Percentiles rank a stretch among this genome's conserved stretches.
Evolutionary conservation across 495 filamentous ascomycete species (phyloP).

Genomic region (Choiromyces venosus): DNA sequence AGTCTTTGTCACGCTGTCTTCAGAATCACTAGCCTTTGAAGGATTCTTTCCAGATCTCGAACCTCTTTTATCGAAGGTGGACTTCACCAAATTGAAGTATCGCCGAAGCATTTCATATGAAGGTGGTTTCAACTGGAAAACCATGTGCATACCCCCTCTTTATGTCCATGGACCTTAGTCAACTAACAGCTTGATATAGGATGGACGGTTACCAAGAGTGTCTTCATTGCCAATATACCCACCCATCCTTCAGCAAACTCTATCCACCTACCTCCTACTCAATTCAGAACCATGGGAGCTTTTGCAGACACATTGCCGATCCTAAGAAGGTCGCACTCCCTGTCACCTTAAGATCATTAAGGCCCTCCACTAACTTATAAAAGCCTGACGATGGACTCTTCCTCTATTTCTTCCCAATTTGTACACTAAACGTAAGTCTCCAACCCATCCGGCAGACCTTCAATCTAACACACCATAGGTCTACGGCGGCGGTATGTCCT

Average conservation of each 20-base stretch:
- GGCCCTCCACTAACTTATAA: neutral
- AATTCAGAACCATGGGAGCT: conserved; percentile 55
- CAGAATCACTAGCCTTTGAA: conserved; percentile 51
- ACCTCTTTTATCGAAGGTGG: conserved; percentile 49
- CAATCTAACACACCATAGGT: conserved; percentile 44
- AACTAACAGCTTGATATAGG: conserved; percentile 36
- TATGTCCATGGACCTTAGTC: neutral
- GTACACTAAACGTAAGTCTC: conserved; percentile 45
- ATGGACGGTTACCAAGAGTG: conserved; percentile 62
- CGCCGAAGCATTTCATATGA: conserved; percentile 55
- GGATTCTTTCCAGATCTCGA: conserved; percentile 56
- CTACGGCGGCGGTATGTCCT: conserved; percentile 58
- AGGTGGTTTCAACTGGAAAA: conserved; percentile 61
- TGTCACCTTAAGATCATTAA: neutral
- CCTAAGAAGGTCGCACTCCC: conserved; percentile 45
- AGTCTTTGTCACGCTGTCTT: conserved; percentile 52
- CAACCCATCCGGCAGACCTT: neutral
- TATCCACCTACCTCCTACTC: conserved; percentile 58
- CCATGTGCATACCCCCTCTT: conserved; percentile 47
- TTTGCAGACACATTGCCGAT: conserved; percentile 56
- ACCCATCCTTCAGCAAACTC: conserved; percentile 55
- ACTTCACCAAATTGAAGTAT: conserved; percentile 55
- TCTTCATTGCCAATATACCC: conserved; percentile 60
- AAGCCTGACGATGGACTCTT: conserved; percentile 52
- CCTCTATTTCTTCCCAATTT: conserved; percentile 60